These are phyloP conservation scores for Globisporangium rhizosaccharum DNA, from an alignment of 352 stramenopile genomes.

Conservation along the genomic window DNA sequence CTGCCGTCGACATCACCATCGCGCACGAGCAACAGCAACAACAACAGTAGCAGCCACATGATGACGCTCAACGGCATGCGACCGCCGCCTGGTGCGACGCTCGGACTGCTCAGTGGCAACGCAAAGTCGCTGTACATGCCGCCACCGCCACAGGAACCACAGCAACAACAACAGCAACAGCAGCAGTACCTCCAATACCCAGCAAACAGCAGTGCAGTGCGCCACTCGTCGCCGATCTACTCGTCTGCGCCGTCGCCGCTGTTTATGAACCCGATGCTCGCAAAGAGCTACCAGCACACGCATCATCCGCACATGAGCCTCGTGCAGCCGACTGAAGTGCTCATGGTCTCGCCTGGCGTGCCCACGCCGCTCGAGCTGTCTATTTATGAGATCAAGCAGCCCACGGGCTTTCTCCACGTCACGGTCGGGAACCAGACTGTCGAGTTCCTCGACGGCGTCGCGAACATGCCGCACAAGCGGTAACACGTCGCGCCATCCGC, in stretches of 20 bases:
- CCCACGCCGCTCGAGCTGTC: constrained; percentile 73
- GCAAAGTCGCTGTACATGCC: constrained; percentile 25
- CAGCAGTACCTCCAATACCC: constrained; percentile 13
- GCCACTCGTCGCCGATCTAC: constrained; percentile 15
- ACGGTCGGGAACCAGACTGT: constrained; percentile 79
- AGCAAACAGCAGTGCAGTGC: constrained; percentile 3
- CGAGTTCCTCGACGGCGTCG: constrained; percentile 75
- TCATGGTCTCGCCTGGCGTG: constrained; percentile 61
- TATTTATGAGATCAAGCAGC: constrained; percentile 84
- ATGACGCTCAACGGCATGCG: constrained; percentile 6
- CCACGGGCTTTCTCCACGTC: constrained; percentile 74
- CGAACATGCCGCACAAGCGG: constrained; percentile 79
- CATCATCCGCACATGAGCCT: constrained; percentile 30
- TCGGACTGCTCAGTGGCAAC: constrained; percentile 27
- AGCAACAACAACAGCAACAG: constrained; percentile 5
- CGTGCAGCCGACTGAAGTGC: constrained; percentile 35
- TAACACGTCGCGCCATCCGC: constrained; percentile 19
- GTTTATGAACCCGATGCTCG: constrained; percentile 62
- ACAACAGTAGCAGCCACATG: constrained; percentile 3
- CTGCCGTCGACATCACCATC: constrained; percentile 24
- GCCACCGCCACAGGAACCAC: constrained; percentile 5
- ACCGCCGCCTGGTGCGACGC: constrained; percentile 30
- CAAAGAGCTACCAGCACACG: constrained; percentile 60
- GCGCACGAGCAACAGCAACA: constrained; percentile 6
- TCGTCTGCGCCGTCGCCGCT: constrained; percentile 20